Evolutionary conservation across 1,139 yeast species (phyloP).

Genomic region (Pichia sp.): DNA sequence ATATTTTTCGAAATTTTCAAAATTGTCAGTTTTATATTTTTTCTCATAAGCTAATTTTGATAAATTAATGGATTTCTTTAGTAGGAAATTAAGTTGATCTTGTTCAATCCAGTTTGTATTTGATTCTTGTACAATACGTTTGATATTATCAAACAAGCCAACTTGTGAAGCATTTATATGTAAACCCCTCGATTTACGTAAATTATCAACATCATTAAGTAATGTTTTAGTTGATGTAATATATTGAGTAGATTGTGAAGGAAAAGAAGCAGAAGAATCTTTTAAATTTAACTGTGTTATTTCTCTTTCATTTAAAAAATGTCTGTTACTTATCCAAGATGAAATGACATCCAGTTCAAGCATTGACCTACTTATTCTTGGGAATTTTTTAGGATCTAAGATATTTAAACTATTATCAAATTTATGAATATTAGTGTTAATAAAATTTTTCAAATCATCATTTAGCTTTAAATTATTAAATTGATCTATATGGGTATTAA

Average conservation of each 20-base stretch:
- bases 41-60: constrained; percentile 18
- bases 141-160: constrained; percentile 24
- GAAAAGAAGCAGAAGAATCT: constrained; percentile 30
- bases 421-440: constrained; percentile 11
- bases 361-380: constrained; percentile 54
- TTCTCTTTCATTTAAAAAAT: constrained; percentile 38
- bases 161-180: constrained; percentile 19
- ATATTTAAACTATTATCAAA: constrained; percentile 17
- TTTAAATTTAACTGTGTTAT: constrained; percentile 17
- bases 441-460: constrained; percentile 15
- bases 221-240: constrained; percentile 43
- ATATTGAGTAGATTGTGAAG: constrained; percentile 7
- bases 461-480: constrained; percentile 23
- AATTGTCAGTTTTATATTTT: constrained; percentile 2
- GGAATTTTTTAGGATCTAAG: constrained; percentile 28
- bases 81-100: constrained; percentile 31
- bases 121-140: constrained; percentile 15
- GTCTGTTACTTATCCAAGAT: constrained; percentile 51
- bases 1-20: not conserved
- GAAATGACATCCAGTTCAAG: constrained; percentile 68
- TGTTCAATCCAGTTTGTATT: constrained; percentile 36
- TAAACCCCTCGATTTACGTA: constrained; percentile 42
- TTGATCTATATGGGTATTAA: constrained; percentile 16
- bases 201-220: constrained; percentile 53
- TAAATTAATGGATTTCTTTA: constrained; percentile 20